Base-by-base conservation (phyloP, 495 filamentous ascomycete genomes). In the Hypomontagnella submonticulosa region DNA sequence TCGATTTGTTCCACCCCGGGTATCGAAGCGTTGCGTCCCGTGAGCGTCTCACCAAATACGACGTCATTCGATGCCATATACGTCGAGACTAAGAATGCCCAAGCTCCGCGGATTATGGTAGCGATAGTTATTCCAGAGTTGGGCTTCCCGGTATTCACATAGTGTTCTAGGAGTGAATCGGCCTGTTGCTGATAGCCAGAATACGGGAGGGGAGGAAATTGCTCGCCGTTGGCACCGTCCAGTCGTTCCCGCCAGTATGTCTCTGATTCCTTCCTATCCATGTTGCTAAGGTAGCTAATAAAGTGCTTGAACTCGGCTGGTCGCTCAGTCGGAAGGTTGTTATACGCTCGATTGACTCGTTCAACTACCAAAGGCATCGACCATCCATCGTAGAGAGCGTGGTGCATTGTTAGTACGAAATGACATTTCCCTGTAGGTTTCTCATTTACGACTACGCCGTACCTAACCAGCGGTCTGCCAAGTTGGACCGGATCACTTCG, bases 331-430 rank as follows among this genome's bases (percentile, higher is more conserved):
- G 54, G 10, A 4, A 70, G 66, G 10, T 71, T 68, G 4, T 63
- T 53, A 43, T 80, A 82, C 5, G 73, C 68, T 5, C 68, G 67
- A 47, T 81, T 81, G 16, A 89, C 81, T 51, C 83, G 77, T 12
- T 87, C 75, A 4, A 88, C 75, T 10, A 89, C 76, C 0, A 88
- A 66, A 4, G 80, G 78, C 72, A 87, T 80, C 6, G 82, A 87
- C 85, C 87, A 90, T 13, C 88, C 87, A 52, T 91, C 89, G 58
- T 90, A 92, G 1, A 91, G 67, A 1, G 84, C 84, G 55, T 92
- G 88, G 59, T 90, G 88, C 47, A 88, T 80, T 1, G 86, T 90
- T 74, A 86, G 81, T 4, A 88, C 78, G 63, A 89, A 84, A 58
- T 83, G 61, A 19, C 60, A 27, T 66, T 75, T 57, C 73, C 70